Percentiles rank a stretch among this genome's conserved stretches.
Evolutionary conservation across 78 protist genomes (phyloP).

Genomic region (Dictyostelium brefeldianum): DNA sequence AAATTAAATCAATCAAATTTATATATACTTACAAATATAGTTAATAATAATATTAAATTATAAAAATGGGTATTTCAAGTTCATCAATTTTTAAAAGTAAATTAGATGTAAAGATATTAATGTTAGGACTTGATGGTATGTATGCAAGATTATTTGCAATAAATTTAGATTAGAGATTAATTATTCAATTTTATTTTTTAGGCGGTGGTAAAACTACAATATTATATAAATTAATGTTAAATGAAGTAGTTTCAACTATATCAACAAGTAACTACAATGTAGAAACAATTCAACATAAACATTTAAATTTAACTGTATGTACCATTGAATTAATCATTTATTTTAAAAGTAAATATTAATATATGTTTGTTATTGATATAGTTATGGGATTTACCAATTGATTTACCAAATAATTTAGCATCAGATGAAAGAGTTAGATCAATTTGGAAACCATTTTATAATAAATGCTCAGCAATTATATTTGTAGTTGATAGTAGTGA

Average conservation of each 20-base stretch:
- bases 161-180: not conserved
- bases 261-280: constrained; percentile 68
- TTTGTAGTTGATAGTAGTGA: constrained; percentile 88
- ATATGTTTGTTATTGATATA: too few relatives aligned
- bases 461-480: constrained; percentile 75
- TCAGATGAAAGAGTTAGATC: constrained; percentile 52
- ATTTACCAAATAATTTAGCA: not conserved
- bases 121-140: constrained; percentile 70
- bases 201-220: constrained; percentile 47
- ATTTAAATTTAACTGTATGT: constrained; percentile 57
- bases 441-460: constrained; percentile 69
- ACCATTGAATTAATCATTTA: not conserved
- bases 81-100: constrained; percentile 16
- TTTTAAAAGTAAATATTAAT: too few relatives aligned
- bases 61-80: constrained; percentile 19
- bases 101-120: constrained; percentile 20
- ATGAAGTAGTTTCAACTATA: constrained; percentile 73
- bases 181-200: not conserved
- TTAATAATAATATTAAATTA: not conserved
- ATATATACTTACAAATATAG: not conserved
- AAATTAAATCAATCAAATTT: not conserved
- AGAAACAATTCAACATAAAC: constrained; percentile 74
- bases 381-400: constrained; percentile 35
- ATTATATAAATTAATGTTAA: constrained; percentile 76
- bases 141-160: not conserved